Evolutionary conservation across 441 rosid species (phyloP), one percentile per base, ranked within the genome.

Genomic region (Sinapis alba): DNA sequence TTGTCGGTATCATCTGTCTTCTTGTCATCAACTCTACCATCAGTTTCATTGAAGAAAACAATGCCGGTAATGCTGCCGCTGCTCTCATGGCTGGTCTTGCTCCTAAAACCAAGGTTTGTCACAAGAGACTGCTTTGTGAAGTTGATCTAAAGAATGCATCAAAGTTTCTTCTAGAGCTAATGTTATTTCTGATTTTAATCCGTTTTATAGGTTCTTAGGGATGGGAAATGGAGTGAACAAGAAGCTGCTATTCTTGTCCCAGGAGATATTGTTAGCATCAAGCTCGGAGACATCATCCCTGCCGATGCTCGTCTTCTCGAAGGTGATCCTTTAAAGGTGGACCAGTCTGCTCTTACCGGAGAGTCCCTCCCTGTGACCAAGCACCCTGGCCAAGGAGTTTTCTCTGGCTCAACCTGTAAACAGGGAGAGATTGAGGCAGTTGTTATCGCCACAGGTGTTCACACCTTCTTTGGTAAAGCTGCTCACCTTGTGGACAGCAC

Each of bases 31-130:
- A 93, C 89, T 93, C 97, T 38, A 91, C 98, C 19, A 93, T 93
- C 80, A 89, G 96, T 89, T 93, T 93, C 80, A 88, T 93, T 20
- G 98, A 93, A 83, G 98, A 93, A 80, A 93, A 91, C 87, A 93
- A 91, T 75, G 98, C 97, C 3, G 98, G 97, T 16, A 91, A 91
- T 68, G 97, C 97, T 20, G 98, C 98, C 23, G 96, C 98, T 65
- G 98, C 97, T 72, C 98, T 93, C 34, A 91, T 93, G 97, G 97
- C 98, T 74, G 94, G 94, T 75, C 90, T 93, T 27, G 97, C 98
- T 73, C 98, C 98, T 0, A 93, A 91, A 68, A 88, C 98, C 10
- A 93, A 91, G 97, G 98, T 93, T 82, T 50, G 20, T 7, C 38
- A 34, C 12, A 34, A 34, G 38, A 45, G 18, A 5, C 28, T 43